A percentile compares a stretch with the other conserved stretches of the same genome.
These are phyloP conservation scores for Pichia sp. DNA, from an alignment of 1,139 yeast genomes.

Conservation along the genomic window DNA sequence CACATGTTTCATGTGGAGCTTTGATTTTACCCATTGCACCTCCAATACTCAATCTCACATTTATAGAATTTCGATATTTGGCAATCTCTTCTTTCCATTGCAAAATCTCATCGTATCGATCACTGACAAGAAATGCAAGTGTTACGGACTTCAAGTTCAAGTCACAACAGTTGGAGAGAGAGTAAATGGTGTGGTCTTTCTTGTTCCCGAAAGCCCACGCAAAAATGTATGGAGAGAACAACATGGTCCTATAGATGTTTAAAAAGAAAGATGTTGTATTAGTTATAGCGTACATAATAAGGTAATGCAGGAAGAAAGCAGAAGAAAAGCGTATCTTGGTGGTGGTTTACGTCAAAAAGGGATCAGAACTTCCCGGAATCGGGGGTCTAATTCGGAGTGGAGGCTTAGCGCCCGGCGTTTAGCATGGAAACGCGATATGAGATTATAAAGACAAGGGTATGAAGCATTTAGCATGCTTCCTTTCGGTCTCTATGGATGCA, in stretches of 20 bases:
- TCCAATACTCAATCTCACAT: constrained; percentile 18
- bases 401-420: too few relatives aligned
- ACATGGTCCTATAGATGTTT: not conserved
- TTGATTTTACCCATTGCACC: constrained; percentile 25
- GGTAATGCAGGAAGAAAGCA: too few relatives aligned
- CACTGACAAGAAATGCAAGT: constrained; percentile 21
- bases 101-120: constrained; percentile 19
- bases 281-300: too few relatives aligned
- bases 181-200: not conserved
- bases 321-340: too few relatives aligned
- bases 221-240: constrained; percentile 10
- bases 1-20: constrained; percentile 3
- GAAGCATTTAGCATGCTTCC: too few relatives aligned
- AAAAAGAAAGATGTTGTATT: not conserved
- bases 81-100: constrained; percentile 15
- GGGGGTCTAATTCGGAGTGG: too few relatives aligned
- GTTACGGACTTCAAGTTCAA: constrained; percentile 15
- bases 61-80: constrained; percentile 13
- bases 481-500: too few relatives aligned
- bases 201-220: constrained; percentile 9
- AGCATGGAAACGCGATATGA: too few relatives aligned
- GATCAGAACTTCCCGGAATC: too few relatives aligned
- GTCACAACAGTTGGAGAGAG: constrained; percentile 13
- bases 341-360: too few relatives aligned
- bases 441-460: too few relatives aligned